phyloP scores from a whole-genome alignment of 1,284 basidiomycete species.

The Ustilago shanxiensis region DNA sequence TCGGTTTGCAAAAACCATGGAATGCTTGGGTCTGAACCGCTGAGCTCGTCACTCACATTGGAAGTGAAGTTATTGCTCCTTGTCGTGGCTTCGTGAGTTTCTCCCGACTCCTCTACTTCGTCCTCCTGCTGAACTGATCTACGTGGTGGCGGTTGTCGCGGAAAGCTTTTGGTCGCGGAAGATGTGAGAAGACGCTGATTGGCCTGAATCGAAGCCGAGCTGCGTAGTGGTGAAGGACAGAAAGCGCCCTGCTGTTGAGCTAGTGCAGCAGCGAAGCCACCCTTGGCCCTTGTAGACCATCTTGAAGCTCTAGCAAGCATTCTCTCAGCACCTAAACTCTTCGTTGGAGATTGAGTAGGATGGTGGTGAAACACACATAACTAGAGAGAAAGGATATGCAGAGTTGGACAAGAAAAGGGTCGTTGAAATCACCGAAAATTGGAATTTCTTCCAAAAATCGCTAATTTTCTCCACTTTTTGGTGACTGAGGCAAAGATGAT shows the following conservation, averaged over 20 bases:
- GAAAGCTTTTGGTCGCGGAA: conserved; percentile 14
- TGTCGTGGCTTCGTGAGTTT: neutral
- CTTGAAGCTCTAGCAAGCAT: conserved; percentile 39
- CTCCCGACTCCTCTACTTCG: no score
- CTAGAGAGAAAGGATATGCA: no score
- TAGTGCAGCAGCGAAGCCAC: conserved; percentile 9
- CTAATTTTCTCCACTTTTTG: conserved; percentile 36
- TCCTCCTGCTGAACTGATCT: conserved; percentile 4
- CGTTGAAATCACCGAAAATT: no score
- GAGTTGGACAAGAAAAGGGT: neutral
- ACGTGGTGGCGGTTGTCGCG: conserved; percentile 25
- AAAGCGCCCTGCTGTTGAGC: conserved; percentile 9
- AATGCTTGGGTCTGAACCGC: conserved; percentile 45
- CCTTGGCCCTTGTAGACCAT: conserved; percentile 17
- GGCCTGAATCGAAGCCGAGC: neutral
- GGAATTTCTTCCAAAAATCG: neutral
- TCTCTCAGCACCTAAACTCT: neutral
- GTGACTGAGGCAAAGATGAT: neutral
- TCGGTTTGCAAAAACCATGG: conserved; percentile 63
- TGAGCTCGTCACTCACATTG: conserved; percentile 46
- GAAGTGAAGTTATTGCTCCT: neutral
- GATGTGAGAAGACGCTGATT: conserved; percentile 21
- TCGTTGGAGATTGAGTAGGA: neutral
- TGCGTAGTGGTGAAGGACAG: neutral
- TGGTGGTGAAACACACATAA: neutral